Base-by-base conservation (phyloP, 345 rosid genomes). In the Atalantia buxifolia region DNA sequence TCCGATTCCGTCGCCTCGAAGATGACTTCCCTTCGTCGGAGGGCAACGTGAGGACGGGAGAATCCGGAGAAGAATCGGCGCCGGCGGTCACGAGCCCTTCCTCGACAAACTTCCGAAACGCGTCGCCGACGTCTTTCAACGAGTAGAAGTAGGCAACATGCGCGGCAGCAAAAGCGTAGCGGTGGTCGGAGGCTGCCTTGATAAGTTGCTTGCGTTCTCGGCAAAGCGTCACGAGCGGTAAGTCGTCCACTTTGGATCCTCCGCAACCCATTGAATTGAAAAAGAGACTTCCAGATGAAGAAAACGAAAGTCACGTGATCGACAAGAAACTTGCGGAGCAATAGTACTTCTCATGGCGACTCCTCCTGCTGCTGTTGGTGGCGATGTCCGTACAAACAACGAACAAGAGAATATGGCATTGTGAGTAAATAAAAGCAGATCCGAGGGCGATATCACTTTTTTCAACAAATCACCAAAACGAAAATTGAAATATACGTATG, bases 31-130 rank as follows among this genome's bases (percentile, higher is more conserved):
- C 88, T 81, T 89, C 88, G 60, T 91, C 90, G 3, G 97, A 87
- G 1, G 98, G 99, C 55, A 95, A 79, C 2, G 96, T 88, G n/a
- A 95, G 94, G 33, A 93, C 90, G 1, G 98, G 99, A 35, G 96
- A 92, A 45, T 79, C 87, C 1, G 90, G 86, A 36, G 85, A 67
- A 7, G 88, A 83, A 1, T 70, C 13, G 72, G 70, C 19, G 67
- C 57, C 45, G 86, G 84, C 93, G 22, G 87, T 67, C 30, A 92
- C 91, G 35, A 95, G 84, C 81, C 90, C 98, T 70, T 93, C 98
- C 71, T 93, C 98, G 42, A 92, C 97, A 66, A 95, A 95, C 56
- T 84, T 87, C 21, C 87, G 88, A 40, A 95, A 86, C 3, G 97
- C 94, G 30, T 92, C 93, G 5, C 99, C 98, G n/a, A 95, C 92